phyloP scores from a whole-genome alignment of 1,284 basidiomycete species.

The Sutorius eximius region DNA sequence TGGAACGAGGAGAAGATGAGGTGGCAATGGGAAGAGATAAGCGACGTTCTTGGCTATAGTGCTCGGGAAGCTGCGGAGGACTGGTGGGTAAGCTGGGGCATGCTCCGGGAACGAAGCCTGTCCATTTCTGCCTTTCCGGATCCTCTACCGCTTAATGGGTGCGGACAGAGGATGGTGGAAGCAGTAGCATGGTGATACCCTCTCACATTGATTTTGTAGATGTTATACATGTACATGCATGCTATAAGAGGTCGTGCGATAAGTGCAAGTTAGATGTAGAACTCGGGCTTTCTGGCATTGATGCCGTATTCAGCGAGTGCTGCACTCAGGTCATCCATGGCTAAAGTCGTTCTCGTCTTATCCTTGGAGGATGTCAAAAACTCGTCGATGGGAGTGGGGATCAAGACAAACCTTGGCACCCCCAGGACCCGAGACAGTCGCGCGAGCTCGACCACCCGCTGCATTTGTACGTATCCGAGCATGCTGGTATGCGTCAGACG shows the following conservation, averaged over 20 bases:
- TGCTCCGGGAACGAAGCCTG: slow-evolving; percentile 28
- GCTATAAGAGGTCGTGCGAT: background rate
- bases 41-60: slow-evolving; percentile 39
- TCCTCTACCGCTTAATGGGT: background rate
- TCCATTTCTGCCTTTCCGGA: background rate
- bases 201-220: background rate
- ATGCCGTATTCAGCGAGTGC: slow-evolving; percentile 96
- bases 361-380: slow-evolving; percentile 50
- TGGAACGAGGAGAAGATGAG: slow-evolving; percentile 33
- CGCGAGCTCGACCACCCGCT: slow-evolving; percentile 63
- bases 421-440: slow-evolving; percentile 53
- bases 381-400: background rate
- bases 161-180: background rate
- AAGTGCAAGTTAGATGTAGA: slow-evolving; percentile 59
- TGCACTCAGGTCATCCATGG: slow-evolving; percentile 94
- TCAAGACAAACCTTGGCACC: slow-evolving; percentile 56
- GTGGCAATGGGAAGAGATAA: slow-evolving; percentile 39
- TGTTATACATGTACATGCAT: background rate
- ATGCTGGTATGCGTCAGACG: slow-evolving; percentile 96
- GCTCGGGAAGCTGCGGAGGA: slow-evolving; percentile 41
- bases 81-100: slow-evolving; percentile 45
- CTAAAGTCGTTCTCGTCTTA: slow-evolving; percentile 93
- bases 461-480: slow-evolving; percentile 90
- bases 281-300: slow-evolving; percentile 90
- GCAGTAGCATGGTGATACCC: background rate